A percentile compares a stretch with the other conserved stretches of the same genome.
phyloP scores from a whole-genome alignment of 768 basidiomycete species.

The Boletus rufocinnamomeus region DNA sequence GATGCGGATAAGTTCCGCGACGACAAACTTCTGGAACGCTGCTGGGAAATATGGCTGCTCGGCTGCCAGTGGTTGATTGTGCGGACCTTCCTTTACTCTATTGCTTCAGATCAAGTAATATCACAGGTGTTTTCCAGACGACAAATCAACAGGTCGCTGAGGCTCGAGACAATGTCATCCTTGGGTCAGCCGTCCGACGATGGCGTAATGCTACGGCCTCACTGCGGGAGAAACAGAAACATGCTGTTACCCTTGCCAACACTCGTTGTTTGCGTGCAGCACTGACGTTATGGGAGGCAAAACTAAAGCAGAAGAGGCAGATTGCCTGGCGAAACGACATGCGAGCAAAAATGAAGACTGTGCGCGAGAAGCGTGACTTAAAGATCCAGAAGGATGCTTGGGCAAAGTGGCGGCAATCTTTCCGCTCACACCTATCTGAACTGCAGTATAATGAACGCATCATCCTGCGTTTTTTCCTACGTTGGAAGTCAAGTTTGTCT shows the following conservation, averaged over 20 bases:
- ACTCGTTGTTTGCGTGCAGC: constrained; percentile 44
- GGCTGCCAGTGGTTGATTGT: constrained; percentile 75
- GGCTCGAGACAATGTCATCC: constrained; percentile 66
- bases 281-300: constrained; percentile 55
- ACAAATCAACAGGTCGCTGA: constrained; percentile 67
- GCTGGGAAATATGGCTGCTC: constrained; percentile 75
- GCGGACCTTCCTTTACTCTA: constrained; percentile 34
- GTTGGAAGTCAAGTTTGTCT: constrained; percentile 54
- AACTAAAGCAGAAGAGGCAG: constrained; percentile 56
- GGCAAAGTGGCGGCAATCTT: constrained; percentile 65
- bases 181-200: constrained; percentile 56
- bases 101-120: constrained; percentile 18
- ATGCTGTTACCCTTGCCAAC: constrained; percentile 47
- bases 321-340: constrained; percentile 66
- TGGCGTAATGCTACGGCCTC: constrained; percentile 54
- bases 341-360: constrained; percentile 65
- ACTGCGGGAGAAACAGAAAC: constrained; percentile 42
- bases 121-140: constrained; percentile 45
- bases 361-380: constrained; percentile 56
- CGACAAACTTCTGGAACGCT: constrained; percentile 64
- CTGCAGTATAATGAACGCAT: constrained; percentile 51
- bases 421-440: constrained; percentile 51
- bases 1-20: constrained; percentile 70
- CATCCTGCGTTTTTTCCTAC: constrained; percentile 43
- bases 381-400: constrained; percentile 60